phyloP scores from a whole-genome alignment of 139 green algal species.

The Chlorella sp. region DNA sequence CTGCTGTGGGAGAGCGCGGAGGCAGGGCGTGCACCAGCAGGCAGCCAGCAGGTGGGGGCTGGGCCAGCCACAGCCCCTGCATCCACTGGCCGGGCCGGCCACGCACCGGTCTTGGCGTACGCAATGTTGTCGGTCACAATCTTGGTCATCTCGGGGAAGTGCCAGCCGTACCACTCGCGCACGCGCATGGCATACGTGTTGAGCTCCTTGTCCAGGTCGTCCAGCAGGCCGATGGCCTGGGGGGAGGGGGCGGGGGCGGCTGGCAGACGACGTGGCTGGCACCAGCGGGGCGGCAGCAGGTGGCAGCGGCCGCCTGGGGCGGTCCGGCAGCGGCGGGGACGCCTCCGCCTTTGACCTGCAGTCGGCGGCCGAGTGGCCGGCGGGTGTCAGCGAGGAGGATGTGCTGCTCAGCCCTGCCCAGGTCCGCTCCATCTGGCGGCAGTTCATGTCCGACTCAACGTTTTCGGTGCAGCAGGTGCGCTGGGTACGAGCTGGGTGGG shows the following conservation, averaged over 20 bases:
- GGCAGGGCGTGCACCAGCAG: not conserved
- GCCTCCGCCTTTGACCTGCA: slow-evolving; percentile 53
- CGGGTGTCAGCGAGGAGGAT: slow-evolving; percentile 23
- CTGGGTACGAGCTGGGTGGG: not conserved
- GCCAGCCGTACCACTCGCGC: slow-evolving; percentile 99
- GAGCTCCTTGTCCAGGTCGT: slow-evolving; percentile 99
- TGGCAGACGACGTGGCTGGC: not conserved
- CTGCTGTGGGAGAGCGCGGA: too few species aligned
- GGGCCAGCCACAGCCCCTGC: too few species aligned
- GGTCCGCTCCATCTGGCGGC: slow-evolving; percentile 70
- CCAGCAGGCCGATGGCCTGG: slow-evolving; percentile 97
- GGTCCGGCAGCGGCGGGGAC: not conserved
- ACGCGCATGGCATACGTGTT: slow-evolving; percentile 99
- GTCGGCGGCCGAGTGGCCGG: slow-evolving; percentile 61
- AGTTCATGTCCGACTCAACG: slow-evolving; percentile 72
- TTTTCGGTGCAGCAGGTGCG: slow-evolving; percentile 75
- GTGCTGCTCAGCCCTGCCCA: slow-evolving; percentile 63
- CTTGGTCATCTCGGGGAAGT: slow-evolving; percentile 99
- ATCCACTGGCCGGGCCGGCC: not conserved
- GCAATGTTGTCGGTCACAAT: slow-evolving; percentile 97
- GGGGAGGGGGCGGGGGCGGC: not conserved
- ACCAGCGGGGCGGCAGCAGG: slow-evolving; percentile 22
- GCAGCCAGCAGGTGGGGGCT: too few species aligned
- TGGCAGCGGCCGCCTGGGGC: not conserved
- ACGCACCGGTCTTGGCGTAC: slow-evolving; percentile 78